Percentiles rank a stretch among this genome's conserved stretches.
phyloP scores from a whole-genome alignment of 2,329 filamentous ascomycete species.

The Ophiosphaerella korrae region DNA sequence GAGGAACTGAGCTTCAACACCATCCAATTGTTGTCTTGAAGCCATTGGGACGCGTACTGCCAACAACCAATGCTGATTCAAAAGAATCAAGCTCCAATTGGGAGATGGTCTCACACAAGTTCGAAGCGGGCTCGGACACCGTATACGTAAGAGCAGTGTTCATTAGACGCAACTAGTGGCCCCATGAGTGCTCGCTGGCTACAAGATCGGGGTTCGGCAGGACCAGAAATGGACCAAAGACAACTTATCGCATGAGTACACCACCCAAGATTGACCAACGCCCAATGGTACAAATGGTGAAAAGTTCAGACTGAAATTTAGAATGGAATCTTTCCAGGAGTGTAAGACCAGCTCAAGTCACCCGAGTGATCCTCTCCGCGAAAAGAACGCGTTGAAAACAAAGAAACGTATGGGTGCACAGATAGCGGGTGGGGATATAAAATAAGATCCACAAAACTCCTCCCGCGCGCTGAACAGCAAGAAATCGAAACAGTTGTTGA shows the following conservation, averaged over 20 bases:
- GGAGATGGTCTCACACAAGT: too few species aligned
- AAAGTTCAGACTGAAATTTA: not conserved
- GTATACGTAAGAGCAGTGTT: too few species aligned
- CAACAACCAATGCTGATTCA: too few species aligned
- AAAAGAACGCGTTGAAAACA: constrained; percentile 3
- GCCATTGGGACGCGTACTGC: not conserved
- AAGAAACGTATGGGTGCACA: constrained; percentile 4
- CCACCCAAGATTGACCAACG: not conserved
- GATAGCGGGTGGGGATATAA: constrained; percentile 9
- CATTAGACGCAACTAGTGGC: too few species aligned
- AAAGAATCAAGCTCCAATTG: too few species aligned
- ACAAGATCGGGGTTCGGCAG: too few species aligned
- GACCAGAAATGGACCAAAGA: too few species aligned
- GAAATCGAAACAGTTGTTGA: not conserved
- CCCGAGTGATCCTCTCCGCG: too few species aligned
- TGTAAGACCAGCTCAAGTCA: constrained; percentile 8
- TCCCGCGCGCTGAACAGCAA: not conserved
- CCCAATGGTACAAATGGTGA: not conserved
- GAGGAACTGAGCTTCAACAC: not conserved
- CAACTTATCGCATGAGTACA: too few species aligned
- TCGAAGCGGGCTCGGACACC: too few species aligned
- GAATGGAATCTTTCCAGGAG: constrained; percentile 1
- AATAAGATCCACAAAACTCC: constrained; percentile 1
- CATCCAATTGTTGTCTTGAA: not conserved
- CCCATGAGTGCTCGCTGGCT: too few species aligned